A percentile compares a stretch with the other conserved stretches of the same genome.
These are phyloP conservation scores for Solanum sitiens DNA, from an alignment of 257 asterid genomes.

Conservation along the genomic window DNA sequence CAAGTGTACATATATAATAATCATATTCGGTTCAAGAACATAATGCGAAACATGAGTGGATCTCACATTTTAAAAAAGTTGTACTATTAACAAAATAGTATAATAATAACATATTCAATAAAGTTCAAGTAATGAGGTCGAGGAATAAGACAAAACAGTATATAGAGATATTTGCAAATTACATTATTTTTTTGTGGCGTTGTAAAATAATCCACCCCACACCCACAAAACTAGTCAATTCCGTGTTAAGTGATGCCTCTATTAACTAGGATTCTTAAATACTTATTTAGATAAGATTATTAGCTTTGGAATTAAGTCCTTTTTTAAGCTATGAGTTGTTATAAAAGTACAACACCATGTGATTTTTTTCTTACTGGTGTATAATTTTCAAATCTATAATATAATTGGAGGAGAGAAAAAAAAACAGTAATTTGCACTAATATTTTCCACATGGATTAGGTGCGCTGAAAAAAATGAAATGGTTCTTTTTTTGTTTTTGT, in stretches of 20 bases:
- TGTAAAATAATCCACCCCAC: not conserved
- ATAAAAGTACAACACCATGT: not conserved
- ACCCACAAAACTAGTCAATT: not conserved
- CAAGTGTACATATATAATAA: not conserved
- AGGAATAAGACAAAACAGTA: not conserved
- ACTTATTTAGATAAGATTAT: not conserved
- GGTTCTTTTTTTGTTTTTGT: not conserved
- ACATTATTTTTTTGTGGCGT: not conserved
- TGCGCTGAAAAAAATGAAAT: not conserved
- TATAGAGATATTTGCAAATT: not conserved
- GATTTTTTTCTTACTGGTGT: not conserved
- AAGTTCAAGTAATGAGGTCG: not conserved
- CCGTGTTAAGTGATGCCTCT: not conserved
- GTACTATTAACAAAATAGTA: too few species aligned
- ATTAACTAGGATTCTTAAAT: not conserved
- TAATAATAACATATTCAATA: too few species aligned
- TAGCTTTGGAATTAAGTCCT: not conserved
- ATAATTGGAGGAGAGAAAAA: not conserved
- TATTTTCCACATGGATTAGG: not conserved
- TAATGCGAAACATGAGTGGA: not conserved
- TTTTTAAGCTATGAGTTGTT: not conserved
- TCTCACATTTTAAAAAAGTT: not conserved
- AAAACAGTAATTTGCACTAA: not conserved
- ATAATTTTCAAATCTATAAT: not conserved
- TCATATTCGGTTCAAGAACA: not conserved